Conservation (phyloP, 139 green algal genomes). For the Coccomyxa sp. region DNA sequence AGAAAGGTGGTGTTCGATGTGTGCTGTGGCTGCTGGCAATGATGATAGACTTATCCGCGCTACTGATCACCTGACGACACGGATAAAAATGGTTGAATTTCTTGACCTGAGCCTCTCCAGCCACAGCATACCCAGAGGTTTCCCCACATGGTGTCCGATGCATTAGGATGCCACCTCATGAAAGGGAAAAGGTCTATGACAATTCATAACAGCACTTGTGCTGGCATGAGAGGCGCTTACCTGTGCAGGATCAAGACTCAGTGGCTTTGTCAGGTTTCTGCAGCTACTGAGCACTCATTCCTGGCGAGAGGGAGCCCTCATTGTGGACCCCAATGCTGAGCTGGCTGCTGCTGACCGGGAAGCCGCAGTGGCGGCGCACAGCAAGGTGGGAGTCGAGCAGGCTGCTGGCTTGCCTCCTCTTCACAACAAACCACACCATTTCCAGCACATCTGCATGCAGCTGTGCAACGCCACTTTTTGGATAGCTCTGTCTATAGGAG, state of each 20-base stretch:
- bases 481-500: no score
- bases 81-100: conserved; percentile 4
- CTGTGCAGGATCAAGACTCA: conserved; percentile 12
- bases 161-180: no score
- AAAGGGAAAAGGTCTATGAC: no score
- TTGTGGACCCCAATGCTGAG: conserved; percentile 48
- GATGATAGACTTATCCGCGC: not conserved
- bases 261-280: conserved; percentile 73
- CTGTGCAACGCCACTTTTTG: no score
- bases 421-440: no score
- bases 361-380: conserved; percentile 11
- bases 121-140: not conserved
- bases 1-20: no score
- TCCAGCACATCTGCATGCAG: no score
- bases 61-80: not conserved
- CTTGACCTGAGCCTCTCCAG: not conserved
- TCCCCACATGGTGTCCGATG: not conserved
- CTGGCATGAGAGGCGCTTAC: no score
- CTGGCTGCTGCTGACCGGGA: conserved; percentile 21
- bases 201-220: no score
- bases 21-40: no score
- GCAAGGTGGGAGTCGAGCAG: not conserved
- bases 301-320: conserved; percentile 52
- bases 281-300: conserved; percentile 56
- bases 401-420: not conserved